Base-by-base conservation (phyloP, 257 asterid species). In the Scutellaria baicalensis region DNA sequence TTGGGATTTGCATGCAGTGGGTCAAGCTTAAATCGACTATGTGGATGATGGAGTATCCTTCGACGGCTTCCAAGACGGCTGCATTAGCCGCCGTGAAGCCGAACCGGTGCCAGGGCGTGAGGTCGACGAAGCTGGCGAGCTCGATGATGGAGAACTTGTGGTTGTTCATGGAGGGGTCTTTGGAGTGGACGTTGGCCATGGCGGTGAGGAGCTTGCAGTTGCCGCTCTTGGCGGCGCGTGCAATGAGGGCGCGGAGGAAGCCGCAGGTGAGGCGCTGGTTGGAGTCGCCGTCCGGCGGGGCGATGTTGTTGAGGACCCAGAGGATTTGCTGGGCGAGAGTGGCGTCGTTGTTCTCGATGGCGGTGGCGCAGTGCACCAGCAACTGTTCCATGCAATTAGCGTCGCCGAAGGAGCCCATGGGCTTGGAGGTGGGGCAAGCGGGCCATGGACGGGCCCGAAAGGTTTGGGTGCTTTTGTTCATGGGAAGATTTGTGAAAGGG, bases 31-130 rank as follows among this genome's bases (percentile, higher is more conserved):
- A 69, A 55, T 93, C 97, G 40, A 93, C 94, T 6, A 93, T 82
- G 43, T 93, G 99, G 21, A 93, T 78, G 3, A 82, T 84, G 1
- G 86, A 52, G 50, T 70, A 84, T 3, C 95, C 93, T 6, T 87
- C 95, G 5, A 83, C 75, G n/a, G 96, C 96, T 45, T 87, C 95
- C 12, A 93, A 33, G 27, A 93, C 83, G 54, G 95, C 94, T 4
- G 89, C 86, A 27, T 93, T 93, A 1, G 98, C 96, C 0, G 95
- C 96, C 6, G 96, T 89, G 84, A 87, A 93, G 11, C 98, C 98
- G 70, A 93, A 93, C 10, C 98, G 66, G 72, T 93, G 94, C 97
- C 97, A 91, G n/a, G 98, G 98, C 0, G 98, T 93, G 17, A 93
- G 76, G 82, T 93, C 98, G 27, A 93, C 97, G 80, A 80, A 93